Evolutionary conservation across 495 filamentous ascomycete species (phyloP).

Genomic region (Diplogelasinospora grovesii): DNA sequence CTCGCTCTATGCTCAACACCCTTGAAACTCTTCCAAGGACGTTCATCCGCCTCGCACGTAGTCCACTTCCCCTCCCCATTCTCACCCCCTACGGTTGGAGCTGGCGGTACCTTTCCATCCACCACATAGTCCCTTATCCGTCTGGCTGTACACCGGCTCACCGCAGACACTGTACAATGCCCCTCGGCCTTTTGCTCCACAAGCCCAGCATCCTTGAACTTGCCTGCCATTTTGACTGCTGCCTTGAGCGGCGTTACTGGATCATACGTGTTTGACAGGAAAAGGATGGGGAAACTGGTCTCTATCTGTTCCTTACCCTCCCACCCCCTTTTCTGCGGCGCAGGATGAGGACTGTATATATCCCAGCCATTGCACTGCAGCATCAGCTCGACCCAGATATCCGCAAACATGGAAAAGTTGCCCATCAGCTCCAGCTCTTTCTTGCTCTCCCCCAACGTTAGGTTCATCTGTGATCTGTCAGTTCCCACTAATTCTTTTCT

Average conservation of each 20-base stretch:
- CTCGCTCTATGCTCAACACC: background rate
- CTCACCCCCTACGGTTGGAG: conserved; percentile 21
- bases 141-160: conserved; percentile 33
- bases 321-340: too few relatives aligned
- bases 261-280: conserved; percentile 53
- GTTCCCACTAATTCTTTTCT: background rate
- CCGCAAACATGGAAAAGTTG: conserved; percentile 34
- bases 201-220: conserved; percentile 39
- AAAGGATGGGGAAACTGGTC: conserved; percentile 52
- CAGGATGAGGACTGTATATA: conserved; percentile 12
- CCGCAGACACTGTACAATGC: conserved; percentile 35
- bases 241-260: conserved; percentile 51
- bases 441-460: conserved; percentile 30
- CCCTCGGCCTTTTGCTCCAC: conserved; percentile 39
- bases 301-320: conserved; percentile 21
- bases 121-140: conserved; percentile 33
- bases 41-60: conserved; percentile 31
- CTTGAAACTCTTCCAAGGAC: conserved; percentile 19
- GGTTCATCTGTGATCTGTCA: conserved; percentile 23
- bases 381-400: conserved; percentile 37
- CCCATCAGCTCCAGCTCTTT: conserved; percentile 30
- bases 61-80: conserved; percentile 30
- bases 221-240: conserved; percentile 46
- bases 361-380: conserved; percentile 38
- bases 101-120: conserved; percentile 34